phyloP scores from a whole-genome alignment of 2,329 filamentous ascomycete genomes.

The Thermothelomyces thermophilus region DNA sequence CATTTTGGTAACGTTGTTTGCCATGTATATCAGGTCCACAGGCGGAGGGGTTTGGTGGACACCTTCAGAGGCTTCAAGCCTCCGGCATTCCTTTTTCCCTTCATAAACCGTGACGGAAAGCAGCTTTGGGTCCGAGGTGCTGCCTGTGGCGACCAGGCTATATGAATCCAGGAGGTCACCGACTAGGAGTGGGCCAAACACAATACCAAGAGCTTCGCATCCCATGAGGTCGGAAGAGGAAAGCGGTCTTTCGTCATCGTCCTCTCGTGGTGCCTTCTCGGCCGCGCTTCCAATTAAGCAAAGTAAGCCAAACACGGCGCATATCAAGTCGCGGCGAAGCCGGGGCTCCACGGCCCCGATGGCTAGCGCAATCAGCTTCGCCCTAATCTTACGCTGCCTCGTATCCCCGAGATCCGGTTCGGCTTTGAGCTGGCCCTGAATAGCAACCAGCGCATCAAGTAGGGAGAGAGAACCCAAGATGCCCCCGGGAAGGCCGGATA shows the following conservation, averaged over 20 bases:
- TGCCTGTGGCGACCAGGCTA: constrained; percentile 39
- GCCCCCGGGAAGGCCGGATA: constrained; percentile 57
- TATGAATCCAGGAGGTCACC: constrained; percentile 51
- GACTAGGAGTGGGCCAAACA: constrained; percentile 59
- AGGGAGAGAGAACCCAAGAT: constrained; percentile 56
- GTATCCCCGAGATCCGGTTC: constrained; percentile 47
- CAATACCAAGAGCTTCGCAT: constrained; percentile 54
- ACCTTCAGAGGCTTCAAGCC: constrained; percentile 25
- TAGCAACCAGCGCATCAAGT: constrained; percentile 56
- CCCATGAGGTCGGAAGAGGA: constrained; percentile 57
- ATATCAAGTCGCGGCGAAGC: constrained; percentile 57
- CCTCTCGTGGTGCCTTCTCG: constrained; percentile 47
- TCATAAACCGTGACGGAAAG: constrained; percentile 39
- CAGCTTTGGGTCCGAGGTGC: constrained; percentile 36
- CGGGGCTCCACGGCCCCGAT: constrained; percentile 53
- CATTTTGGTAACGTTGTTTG: constrained; percentile 58
- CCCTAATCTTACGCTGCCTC: constrained; percentile 51
- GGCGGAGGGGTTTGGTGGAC: constrained; percentile 25
- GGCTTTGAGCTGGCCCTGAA: constrained; percentile 49
- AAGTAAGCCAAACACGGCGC: constrained; percentile 59
- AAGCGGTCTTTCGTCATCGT: constrained; percentile 44
- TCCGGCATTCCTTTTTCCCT: constrained; percentile 36
- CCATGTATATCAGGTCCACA: constrained; percentile 52
- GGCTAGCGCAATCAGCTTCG: constrained; percentile 58
- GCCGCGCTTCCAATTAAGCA: constrained; percentile 54